A percentile compares a stretch with the other conserved stretches of the same genome.
Evolutionary conservation across 345 rosid species (phyloP).

Genomic region (Mangifera indica): DNA sequence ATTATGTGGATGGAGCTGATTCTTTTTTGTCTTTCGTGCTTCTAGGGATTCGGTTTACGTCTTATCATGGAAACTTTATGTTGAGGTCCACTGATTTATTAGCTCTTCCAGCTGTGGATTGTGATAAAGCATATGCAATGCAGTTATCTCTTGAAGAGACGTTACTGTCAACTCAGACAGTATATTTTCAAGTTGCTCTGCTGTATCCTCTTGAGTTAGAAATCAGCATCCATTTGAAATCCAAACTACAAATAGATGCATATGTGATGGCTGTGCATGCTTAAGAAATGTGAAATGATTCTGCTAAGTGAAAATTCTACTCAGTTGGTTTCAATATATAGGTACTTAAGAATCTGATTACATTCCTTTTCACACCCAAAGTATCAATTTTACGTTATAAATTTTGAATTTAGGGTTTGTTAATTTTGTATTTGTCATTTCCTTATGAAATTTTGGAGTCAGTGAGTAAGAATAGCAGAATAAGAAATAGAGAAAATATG

Average conservation of each 20-base stretch:
- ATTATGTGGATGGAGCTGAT: conserved; percentile 10
- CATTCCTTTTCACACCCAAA: background rate
- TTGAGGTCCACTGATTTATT: conserved; percentile 88
- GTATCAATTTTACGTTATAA: background rate
- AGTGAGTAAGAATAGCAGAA: background rate
- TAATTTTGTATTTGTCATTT: background rate
- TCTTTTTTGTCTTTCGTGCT: conserved; percentile 28
- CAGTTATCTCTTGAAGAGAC: conserved; percentile 92
- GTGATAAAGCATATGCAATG: conserved; percentile 99
- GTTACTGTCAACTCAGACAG: conserved; percentile 81
- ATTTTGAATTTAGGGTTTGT: background rate
- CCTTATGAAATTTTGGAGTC: background rate
- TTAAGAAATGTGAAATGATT: background rate
- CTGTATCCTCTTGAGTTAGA: conserved; percentile 74
- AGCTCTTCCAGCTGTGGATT: conserved; percentile 98
- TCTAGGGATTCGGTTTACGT: conserved; percentile 84
- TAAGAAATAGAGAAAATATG: conserved; percentile 3
- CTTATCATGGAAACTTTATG: conserved; percentile 99
- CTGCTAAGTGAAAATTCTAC: background rate
- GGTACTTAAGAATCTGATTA: background rate
- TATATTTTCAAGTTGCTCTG: conserved; percentile 96
- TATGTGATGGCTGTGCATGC: background rate
- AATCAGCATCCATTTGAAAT: background rate
- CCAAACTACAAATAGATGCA: background rate
- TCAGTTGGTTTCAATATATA: background rate